These are phyloP conservation scores for Mucor mucedo DNA, from an alignment of 371 early-diverging fungal genomes.

Conservation along the genomic window DNA sequence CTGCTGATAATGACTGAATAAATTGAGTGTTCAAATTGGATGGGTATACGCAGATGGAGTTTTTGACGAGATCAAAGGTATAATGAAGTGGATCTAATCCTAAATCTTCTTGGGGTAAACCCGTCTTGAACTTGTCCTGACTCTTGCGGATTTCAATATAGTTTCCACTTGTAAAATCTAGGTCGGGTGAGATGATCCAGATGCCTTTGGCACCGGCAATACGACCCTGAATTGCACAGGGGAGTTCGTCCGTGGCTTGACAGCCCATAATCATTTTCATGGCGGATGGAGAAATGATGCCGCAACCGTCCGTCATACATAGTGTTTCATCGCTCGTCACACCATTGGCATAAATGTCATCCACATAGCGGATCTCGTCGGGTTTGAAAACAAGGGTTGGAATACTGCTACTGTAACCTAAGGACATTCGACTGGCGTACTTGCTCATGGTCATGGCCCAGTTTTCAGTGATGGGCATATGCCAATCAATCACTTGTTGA, in stretches of 20 bases:
- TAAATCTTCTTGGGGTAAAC: slow-evolving; percentile 32
- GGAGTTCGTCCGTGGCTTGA: slow-evolving; percentile 39
- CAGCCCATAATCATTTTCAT: slow-evolving; percentile 50
- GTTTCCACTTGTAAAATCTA: slow-evolving; percentile 37
- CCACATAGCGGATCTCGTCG: slow-evolving; percentile 35
- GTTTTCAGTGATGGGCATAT: slow-evolving; percentile 50
- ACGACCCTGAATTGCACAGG: slow-evolving; percentile 56
- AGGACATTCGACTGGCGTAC: slow-evolving; percentile 49
- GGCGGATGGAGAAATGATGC: slow-evolving; percentile 49
- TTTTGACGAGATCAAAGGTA: slow-evolving; percentile 52
- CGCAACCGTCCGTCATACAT: slow-evolving; percentile 60
- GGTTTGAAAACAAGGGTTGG: slow-evolving; percentile 45
- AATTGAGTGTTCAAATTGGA: slow-evolving; percentile 53
- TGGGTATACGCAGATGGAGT: slow-evolving; percentile 40
- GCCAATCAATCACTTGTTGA: slow-evolving; percentile 49
- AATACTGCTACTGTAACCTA: slow-evolving; percentile 54
- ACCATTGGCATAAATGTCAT: slow-evolving; percentile 34
- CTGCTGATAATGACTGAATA: slow-evolving; percentile 48
- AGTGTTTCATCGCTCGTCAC: slow-evolving; percentile 17
- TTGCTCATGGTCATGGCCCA: slow-evolving; percentile 48
- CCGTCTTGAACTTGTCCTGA: slow-evolving; percentile 53
- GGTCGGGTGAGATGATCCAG: slow-evolving; percentile 46
- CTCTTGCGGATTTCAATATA: slow-evolving; percentile 49
- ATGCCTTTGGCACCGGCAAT: slow-evolving; percentile 59
- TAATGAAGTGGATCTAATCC: slow-evolving; percentile 40